These are phyloP conservation scores for Colletotrichum tofieldiae DNA, from an alignment of 2,329 filamentous ascomycete species.

Conservation along the genomic window DNA sequence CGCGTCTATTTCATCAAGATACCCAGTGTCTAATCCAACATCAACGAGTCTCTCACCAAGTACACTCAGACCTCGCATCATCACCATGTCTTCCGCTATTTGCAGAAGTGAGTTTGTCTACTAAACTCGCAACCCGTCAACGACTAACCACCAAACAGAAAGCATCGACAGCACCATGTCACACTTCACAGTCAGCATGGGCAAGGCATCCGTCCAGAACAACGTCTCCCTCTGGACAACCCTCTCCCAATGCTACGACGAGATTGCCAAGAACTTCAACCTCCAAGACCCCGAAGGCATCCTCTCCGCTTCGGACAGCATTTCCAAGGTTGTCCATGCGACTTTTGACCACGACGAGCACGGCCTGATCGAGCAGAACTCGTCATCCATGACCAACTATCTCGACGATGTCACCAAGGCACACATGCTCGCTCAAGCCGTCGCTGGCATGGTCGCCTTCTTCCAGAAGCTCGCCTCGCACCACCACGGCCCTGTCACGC, in stretches of 20 bases:
- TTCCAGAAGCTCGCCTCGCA: constrained; percentile 47
- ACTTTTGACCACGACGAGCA: constrained; percentile 53
- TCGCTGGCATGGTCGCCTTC: constrained; percentile 53
- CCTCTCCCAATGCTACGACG: constrained; percentile 39
- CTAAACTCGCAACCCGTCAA: too few species aligned
- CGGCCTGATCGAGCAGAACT: constrained; percentile 51
- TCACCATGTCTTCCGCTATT: constrained; percentile 31
- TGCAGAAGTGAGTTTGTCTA: constrained; percentile 29
- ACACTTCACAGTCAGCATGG: constrained; percentile 43
- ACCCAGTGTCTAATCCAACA: neutral
- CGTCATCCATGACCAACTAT: constrained; percentile 47
- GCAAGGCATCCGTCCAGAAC: constrained; percentile 41
- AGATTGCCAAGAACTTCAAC: constrained; percentile 38
- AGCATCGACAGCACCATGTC: constrained; percentile 41
- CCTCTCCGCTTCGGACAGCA: constrained; percentile 44
- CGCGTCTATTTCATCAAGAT: neutral
- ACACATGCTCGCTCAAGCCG: constrained; percentile 54
- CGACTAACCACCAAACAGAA: constrained; percentile 21
- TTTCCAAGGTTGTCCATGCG: constrained; percentile 49
- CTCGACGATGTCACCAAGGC: constrained; percentile 53
- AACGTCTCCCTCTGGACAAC: constrained; percentile 42
- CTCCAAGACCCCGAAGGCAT: constrained; percentile 44
- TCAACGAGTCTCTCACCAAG: neutral
- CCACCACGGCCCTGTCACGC: constrained; percentile 43
- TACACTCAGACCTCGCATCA: neutral